Percentiles rank a stretch among this genome's conserved stretches.
phyloP scores from a whole-genome alignment of 805 yeast species.

The Zygotorulaspora florentina region DNA sequence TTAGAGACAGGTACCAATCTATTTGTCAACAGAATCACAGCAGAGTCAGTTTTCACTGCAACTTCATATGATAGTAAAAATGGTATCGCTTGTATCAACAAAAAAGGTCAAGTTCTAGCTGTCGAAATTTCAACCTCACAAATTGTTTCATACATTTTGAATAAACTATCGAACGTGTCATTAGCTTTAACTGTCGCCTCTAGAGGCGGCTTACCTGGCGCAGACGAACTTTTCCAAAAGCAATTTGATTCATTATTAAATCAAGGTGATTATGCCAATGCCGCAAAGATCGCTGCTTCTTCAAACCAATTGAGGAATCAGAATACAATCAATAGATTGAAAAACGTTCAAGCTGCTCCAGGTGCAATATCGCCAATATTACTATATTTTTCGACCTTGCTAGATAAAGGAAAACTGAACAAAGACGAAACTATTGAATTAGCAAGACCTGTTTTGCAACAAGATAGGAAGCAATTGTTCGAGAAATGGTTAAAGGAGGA shows the following conservation, averaged over 20 bases:
- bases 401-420: conserved; percentile 90
- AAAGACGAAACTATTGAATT: conserved; percentile 90
- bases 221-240: conserved; percentile 84
- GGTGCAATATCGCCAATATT: conserved; percentile 93
- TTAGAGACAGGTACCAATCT: conserved; percentile 87
- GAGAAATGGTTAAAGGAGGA: conserved; percentile 97
- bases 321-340: conserved; percentile 88
- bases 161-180: conserved; percentile 78
- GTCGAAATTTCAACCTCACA: conserved; percentile 83
- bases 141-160: conserved; percentile 83
- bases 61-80: conserved; percentile 62
- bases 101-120: conserved; percentile 90
- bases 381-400: conserved; percentile 84
- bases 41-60: conserved; percentile 92
- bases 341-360: conserved; percentile 84
- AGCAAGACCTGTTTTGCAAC: conserved; percentile 92
- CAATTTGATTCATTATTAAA: conserved; percentile 84
- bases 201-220: conserved; percentile 96
- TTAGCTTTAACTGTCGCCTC: conserved; percentile 86
- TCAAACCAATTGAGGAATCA: conserved; percentile 90
- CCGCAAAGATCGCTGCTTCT: conserved; percentile 96
- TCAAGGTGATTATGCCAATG: conserved; percentile 83
- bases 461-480: conserved; percentile 85
- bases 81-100: conserved; percentile 91
- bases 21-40: conserved; percentile 93